Percentiles rank a stretch among this genome's conserved stretches.
These are phyloP conservation scores for Rhodocollybia butyracea DNA, from an alignment of 768 basidiomycete species.

Conservation along the genomic window DNA sequence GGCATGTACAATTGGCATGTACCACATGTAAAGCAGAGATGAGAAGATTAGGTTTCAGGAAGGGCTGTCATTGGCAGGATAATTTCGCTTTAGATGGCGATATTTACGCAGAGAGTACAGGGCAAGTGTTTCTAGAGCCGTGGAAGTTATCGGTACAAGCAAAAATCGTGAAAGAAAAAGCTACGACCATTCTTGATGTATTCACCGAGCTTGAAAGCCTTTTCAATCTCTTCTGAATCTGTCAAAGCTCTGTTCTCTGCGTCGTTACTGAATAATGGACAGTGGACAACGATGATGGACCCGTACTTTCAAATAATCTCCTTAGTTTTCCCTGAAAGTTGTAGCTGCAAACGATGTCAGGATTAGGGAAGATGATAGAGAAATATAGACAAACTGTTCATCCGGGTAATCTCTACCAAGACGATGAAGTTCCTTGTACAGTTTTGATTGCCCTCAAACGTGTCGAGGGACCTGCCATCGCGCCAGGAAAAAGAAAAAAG, in stretches of 20 bases:
- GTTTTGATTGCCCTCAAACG: conserved; percentile 62
- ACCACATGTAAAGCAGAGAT: too few relatives aligned
- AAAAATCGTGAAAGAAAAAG: neutral
- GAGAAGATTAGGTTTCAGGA: neutral
- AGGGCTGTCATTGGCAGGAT: conserved; percentile 31
- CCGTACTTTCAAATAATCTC: conserved; percentile 62
- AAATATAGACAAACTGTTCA: conserved; percentile 54
- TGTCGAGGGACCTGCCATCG: conserved; percentile 48
- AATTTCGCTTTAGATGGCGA: conserved; percentile 73
- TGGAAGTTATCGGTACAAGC: too few relatives aligned
- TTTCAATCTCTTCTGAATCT: conserved; percentile 71
- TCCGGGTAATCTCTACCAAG: conserved; percentile 83
- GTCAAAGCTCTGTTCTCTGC: conserved; percentile 69
- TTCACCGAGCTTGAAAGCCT: conserved; percentile 69
- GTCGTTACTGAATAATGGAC: neutral
- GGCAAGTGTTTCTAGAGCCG: conserved; percentile 68
- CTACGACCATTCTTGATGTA: conserved; percentile 80
- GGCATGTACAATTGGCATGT: too few relatives aligned
- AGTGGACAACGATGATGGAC: conserved; percentile 1
- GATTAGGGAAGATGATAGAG: conserved; percentile 9
- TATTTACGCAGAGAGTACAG: conserved; percentile 83
- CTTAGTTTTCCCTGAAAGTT: conserved; percentile 75
- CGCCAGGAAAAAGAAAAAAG: neutral
- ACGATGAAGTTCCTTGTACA: conserved; percentile 82
- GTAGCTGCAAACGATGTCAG: conserved; percentile 45